Base-by-base conservation (phyloP, 768 basidiomycete species). In the Mycena vitilis region DNA sequence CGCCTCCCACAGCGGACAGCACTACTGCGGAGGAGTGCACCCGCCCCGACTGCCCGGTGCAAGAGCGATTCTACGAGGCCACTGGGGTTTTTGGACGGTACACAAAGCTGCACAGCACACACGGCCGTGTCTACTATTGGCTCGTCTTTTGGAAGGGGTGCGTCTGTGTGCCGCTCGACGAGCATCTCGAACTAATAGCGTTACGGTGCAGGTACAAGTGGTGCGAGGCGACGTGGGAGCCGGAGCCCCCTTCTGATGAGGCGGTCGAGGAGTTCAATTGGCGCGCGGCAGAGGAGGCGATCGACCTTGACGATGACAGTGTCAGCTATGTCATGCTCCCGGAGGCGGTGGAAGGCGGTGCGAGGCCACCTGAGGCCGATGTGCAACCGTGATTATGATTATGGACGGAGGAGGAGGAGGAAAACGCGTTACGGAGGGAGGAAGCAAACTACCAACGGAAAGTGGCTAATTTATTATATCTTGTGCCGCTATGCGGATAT, bases 71-170 rank as follows among this genome's bases (percentile, higher is more conserved):
- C 20, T 69, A 56, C 13, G 63, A 62, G 54, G 38, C 49, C 3
- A 23, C 16, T 7, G 63, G 68, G 5, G 23, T 69, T 2, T 65
- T 42, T 18, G 68, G 68, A 2, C 68, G 63, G 2, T 38, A 52
- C 45, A 54, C 40, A 20, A 65, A 61, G 34, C 68, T 69, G 1
- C 45, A 60, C 34, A 48, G 22, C 48, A 52, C 40, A 13, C 22
- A 23, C 15, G 68, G 68, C n/a, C 68, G 68, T 12, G 25, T 64
- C 30, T 23, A 11, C 20, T 10, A 4, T 8, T 69, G 63, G 63
- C 42, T 69, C 6, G 49, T 69, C 7, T 38, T 65, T 12, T 69
- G 68, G 68, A 57, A 69, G 20, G 63, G 54, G 68, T 65, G n/a
- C n/a, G 63, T 61, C 13, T 16, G 34, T 18, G 30, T 2, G 30